Conservation (phyloP, 2,329 filamentous ascomycete genomes). For the Aspergillus fijiensis region DNA sequence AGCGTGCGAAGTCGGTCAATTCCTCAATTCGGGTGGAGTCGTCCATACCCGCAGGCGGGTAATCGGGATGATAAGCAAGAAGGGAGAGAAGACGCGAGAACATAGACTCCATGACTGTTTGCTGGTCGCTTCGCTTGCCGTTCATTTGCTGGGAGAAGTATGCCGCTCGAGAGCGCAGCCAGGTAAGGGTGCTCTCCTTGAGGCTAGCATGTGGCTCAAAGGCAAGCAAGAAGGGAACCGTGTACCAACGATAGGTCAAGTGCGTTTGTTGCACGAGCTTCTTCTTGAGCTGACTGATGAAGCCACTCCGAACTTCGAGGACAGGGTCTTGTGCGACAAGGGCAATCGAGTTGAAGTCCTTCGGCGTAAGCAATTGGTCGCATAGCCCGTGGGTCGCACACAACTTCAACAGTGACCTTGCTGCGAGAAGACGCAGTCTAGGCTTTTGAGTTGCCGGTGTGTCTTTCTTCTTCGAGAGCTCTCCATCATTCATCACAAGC, state of each 20-base stretch:
- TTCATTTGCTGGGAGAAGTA: conserved; percentile 55
- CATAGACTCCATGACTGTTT: conserved; percentile 70
- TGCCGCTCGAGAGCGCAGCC: conserved; percentile 79
- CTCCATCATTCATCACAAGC: conserved; percentile 72
- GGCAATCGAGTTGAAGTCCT: conserved; percentile 78
- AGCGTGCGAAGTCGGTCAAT: conserved; percentile 78
- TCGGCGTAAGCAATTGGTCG: conserved; percentile 70
- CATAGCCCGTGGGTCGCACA: conserved; percentile 70
- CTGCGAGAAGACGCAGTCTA: conserved; percentile 77
- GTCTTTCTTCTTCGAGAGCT: conserved; percentile 71
- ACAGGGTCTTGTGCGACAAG: conserved; percentile 77
- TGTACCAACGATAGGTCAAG: conserved; percentile 82
- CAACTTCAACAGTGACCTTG: conserved; percentile 78
- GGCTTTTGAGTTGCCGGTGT: conserved; percentile 77
- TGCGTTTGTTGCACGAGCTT: conserved; percentile 55
- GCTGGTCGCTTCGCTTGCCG: conserved; percentile 47
- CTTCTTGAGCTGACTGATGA: conserved; percentile 85
- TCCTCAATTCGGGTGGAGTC: conserved; percentile 53
- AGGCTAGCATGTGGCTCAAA: conserved; percentile 80
- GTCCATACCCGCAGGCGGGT: conserved; percentile 46
- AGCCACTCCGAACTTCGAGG: conserved; percentile 70
- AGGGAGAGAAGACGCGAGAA: conserved; percentile 83
- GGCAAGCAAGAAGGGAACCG: conserved; percentile 83
- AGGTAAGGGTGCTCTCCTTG: conserved; percentile 75
- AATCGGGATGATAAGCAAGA: conserved; percentile 92